Evolutionary conservation across 306 rosid species (phyloP).

Genomic region (Cicer pinnatifidum): DNA sequence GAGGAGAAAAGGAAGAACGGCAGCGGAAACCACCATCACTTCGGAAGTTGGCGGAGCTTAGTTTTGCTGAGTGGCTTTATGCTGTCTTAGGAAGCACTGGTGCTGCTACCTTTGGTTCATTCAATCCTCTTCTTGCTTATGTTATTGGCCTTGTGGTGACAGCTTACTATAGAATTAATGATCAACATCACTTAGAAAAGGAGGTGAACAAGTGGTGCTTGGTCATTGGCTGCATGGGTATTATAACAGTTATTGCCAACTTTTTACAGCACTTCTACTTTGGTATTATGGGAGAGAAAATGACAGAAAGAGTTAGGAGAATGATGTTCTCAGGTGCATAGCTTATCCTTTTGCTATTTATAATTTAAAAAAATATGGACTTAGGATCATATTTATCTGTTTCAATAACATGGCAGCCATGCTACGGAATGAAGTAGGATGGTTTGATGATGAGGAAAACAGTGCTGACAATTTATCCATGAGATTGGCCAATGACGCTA

Average conservation of each 20-base stretch:
- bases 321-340: constrained; percentile 97
- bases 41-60: constrained; percentile 85
- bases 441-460: constrained; percentile 97
- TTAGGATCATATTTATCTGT: constrained; percentile 45
- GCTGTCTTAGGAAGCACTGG: constrained; percentile 96
- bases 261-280: constrained; percentile 97
- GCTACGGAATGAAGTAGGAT: constrained; percentile 95
- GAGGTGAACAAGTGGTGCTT: constrained; percentile 91
- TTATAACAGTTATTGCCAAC: constrained; percentile 96
- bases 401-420: constrained; percentile 72
- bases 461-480: constrained; percentile 96
- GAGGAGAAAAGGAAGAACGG: constrained; percentile 52
- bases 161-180: constrained; percentile 63
- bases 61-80: constrained; percentile 94
- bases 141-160: constrained; percentile 89
- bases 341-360: constrained; percentile 37
- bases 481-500: constrained; percentile 98
- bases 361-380: constrained; percentile 27
- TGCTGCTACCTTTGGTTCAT: constrained; percentile 96
- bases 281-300: constrained; percentile 99
- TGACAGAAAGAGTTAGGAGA: constrained; percentile 99
- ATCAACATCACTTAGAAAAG: constrained; percentile 47
- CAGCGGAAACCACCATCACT: constrained; percentile 78
- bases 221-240: constrained; percentile 93
- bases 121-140: constrained; percentile 96